Percentiles rank a stretch among this genome's conserved stretches.
These are phyloP conservation scores for Macrotyloma uniflorum DNA, from an alignment of 306 rosid genomes.

Conservation along the genomic window DNA sequence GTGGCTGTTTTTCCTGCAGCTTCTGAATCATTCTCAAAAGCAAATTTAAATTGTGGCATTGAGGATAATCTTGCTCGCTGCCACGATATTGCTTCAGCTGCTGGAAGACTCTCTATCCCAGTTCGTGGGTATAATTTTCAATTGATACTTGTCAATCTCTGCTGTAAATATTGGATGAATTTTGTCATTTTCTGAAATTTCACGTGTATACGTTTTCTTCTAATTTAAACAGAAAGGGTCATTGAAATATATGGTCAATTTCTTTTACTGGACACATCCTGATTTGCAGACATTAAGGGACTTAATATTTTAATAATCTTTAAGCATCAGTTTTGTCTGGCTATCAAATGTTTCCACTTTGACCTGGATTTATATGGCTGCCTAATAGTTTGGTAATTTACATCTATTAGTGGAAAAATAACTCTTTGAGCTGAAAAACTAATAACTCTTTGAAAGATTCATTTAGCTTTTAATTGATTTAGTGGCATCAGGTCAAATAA, in stretches of 20 bases:
- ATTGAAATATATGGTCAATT: neutral
- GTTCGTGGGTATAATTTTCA: conserved; percentile 76
- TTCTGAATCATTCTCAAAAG: conserved; percentile 85
- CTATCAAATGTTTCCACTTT: conserved; percentile 17
- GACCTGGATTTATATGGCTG: conserved; percentile 2
- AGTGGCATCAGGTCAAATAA: neutral
- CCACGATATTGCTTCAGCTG: conserved; percentile 69
- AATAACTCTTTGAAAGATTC: conserved; percentile 22
- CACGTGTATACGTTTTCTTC: neutral
- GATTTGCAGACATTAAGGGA: conserved; percentile 6
- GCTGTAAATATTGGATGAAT: neutral
- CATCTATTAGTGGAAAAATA: conserved; percentile 12
- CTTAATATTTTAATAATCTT: conserved; percentile 17
- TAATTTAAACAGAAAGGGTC: conserved; percentile 13
- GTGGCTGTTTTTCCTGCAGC: conserved; percentile 94
- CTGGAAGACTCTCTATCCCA: conserved; percentile 68
- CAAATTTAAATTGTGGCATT: conserved; percentile 81
- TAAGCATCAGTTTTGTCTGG: conserved; percentile 14
- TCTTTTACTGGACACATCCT: conserved; percentile 14
- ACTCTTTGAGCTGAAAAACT: conserved; percentile 18
- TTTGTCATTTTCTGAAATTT: conserved; percentile 10
- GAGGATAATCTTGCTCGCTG: conserved; percentile 78
- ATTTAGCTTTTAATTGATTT: conserved; percentile 1
- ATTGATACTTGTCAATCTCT: neutral
- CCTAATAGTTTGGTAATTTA: neutral